These are phyloP conservation scores for Eucalyptus rudis DNA, from an alignment of 345 rosid genomes.

Conservation along the genomic window DNA sequence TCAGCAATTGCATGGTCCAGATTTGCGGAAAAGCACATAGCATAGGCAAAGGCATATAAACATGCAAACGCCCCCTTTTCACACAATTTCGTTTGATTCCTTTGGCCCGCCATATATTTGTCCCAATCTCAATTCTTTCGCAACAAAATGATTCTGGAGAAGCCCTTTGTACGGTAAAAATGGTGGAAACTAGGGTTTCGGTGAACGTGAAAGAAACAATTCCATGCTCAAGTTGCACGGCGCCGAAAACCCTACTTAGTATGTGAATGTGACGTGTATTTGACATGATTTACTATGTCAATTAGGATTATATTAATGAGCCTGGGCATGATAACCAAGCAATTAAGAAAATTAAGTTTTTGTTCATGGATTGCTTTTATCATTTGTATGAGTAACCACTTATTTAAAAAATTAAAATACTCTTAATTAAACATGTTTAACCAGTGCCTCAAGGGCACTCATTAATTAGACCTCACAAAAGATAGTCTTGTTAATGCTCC, in stretches of 20 bases:
- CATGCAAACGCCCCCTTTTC: background rate
- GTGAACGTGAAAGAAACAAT: background rate
- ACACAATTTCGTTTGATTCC: background rate
- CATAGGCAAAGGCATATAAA: background rate
- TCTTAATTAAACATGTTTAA: background rate
- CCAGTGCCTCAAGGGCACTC: background rate
- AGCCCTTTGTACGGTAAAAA: background rate
- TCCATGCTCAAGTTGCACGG: background rate
- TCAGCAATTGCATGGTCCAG: conserved; percentile 5
- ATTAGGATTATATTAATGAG: background rate
- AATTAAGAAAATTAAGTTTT: background rate
- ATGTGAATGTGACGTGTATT: background rate
- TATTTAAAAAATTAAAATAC: background rate
- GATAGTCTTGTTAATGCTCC: background rate
- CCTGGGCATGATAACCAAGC: background rate
- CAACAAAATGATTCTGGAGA: background rate
- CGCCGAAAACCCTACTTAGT: background rate
- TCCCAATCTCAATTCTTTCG: background rate
- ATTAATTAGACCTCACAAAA: background rate
- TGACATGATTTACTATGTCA: background rate
- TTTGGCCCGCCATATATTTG: background rate
- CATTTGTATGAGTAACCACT: background rate
- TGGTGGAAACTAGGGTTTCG: background rate
- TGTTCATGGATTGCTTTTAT: background rate
- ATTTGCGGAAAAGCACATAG: background rate